Conservation (phyloP, 1,284 basidiomycete genomes). For the Cronartium ribicola region DNA sequence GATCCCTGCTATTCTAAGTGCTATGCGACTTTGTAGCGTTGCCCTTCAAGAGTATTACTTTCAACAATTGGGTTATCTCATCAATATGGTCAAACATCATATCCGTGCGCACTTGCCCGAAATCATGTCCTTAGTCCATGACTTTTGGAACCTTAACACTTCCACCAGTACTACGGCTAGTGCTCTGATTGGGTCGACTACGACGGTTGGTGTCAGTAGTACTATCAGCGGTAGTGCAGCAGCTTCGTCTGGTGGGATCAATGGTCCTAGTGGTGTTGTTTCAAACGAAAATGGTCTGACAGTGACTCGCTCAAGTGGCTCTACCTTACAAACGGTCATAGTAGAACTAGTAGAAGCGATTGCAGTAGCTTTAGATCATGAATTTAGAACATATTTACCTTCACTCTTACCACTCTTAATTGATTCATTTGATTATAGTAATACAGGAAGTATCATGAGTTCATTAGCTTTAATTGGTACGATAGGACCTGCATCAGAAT, state of each 20-base stretch:
- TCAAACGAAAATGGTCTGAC: constrained; percentile 33
- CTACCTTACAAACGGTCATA: constrained; percentile 80
- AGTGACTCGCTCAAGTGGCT: constrained; percentile 56
- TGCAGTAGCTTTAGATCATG: constrained; percentile 91
- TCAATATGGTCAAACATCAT: constrained; percentile 96
- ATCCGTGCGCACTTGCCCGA: constrained; percentile 84
- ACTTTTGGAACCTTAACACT: constrained; percentile 67
- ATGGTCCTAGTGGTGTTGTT: constrained; percentile 12
- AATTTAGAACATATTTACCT: constrained; percentile 97
- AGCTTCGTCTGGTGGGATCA: constrained; percentile 14
- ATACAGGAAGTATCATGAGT: constrained; percentile 41
- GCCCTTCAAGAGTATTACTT: constrained; percentile 90
- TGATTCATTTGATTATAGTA: constrained; percentile 66
- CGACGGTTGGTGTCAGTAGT: constrained; percentile 9
- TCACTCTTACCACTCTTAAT: constrained; percentile 84
- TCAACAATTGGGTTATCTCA: constrained; percentile 91
- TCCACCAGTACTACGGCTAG: background rate
- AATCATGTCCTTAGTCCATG: constrained; percentile 74
- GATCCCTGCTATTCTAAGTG: constrained; percentile 87
- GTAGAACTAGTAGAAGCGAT: constrained; percentile 90
- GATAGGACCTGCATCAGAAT: constrained; percentile 65
- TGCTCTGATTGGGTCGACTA: constrained; percentile 16
- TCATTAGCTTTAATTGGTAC: constrained; percentile 8
- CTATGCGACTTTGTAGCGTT: constrained; percentile 71
- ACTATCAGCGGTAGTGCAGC: constrained; percentile 9